Evolutionary conservation across 2,329 filamentous ascomycete species (phyloP).

Genomic region (Ascochyta lentis): DNA sequence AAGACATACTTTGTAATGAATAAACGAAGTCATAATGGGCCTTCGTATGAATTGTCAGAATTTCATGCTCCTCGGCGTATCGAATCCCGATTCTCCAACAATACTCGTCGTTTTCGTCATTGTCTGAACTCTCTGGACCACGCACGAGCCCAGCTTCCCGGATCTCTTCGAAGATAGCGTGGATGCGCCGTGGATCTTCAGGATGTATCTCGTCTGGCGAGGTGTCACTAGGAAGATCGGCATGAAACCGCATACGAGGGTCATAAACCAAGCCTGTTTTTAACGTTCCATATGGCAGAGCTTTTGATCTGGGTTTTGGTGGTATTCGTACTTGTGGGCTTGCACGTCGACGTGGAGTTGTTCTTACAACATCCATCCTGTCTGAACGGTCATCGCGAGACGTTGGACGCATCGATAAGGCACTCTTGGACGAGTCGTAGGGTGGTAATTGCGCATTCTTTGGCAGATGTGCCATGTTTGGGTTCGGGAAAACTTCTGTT

Average conservation of each 20-base stretch:
- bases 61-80: conserved; percentile 78
- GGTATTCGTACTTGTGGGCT: conserved; percentile 40
- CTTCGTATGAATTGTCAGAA: conserved; percentile 78
- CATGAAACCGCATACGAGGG: conserved; percentile 92
- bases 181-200: conserved; percentile 90
- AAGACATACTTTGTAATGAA: conserved; percentile 54
- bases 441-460: conserved; percentile 39
- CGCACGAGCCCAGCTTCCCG: conserved; percentile 81
- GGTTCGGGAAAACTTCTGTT: conserved; percentile 33
- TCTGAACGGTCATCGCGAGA: conserved; percentile 25
- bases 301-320: conserved; percentile 45
- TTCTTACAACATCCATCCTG: conserved; percentile 30
- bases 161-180: conserved; percentile 90
- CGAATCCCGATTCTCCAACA: conserved; percentile 77
- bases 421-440: conserved; percentile 27
- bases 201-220: conserved; percentile 79
- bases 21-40: conserved; percentile 82
- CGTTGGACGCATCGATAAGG: conserved; percentile 14
- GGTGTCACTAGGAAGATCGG: conserved; percentile 65
- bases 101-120: conserved; percentile 58
- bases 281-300: conserved; percentile 39
- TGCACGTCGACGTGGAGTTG: conserved; percentile 20
- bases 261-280: conserved; percentile 72
- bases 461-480: conserved; percentile 20
- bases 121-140: conserved; percentile 58